Base-by-base conservation (phyloP, 2,329 filamentous ascomycete species). In the Mollisiaceae sp. region DNA sequence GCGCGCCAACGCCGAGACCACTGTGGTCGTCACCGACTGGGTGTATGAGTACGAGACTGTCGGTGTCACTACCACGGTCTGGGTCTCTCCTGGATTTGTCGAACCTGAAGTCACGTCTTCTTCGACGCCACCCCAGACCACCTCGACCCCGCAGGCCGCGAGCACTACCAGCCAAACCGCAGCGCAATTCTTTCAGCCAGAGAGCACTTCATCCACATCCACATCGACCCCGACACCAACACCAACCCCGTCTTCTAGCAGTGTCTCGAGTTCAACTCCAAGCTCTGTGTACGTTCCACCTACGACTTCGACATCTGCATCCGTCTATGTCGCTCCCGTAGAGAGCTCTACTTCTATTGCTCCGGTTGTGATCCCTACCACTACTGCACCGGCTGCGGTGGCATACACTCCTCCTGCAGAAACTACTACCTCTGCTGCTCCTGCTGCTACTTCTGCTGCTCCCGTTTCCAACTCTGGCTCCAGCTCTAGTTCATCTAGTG, bases 1-100 rank as follows among this genome's bases (percentile, higher is more conserved):
- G 63, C 69, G 71, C 12, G 57, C 65, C 32, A 52, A 69, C 9
- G 50, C 65, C 32, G 57, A 69, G 14, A 67, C 80, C 59, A 74
- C 83, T 43, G 81, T 83, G 62, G 84, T 79, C 77, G 78, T 82
- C 68, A 85, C 83, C 35, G 78, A 83, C 57, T 80, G 78, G 43
- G 78, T 81, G 24, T 75, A 80, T 60, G 81, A 80, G 62, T 79
- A 80, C 71, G 80, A 81, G 62, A 86, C 82, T 50, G 75, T 86
- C 59, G 70, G 62, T 43, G 36, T 72, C 38, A 76, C 73, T 3
- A 72, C 68, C 3, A 77, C 75, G 18, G 65, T 86, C 74, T 83
- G 78, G 77, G 77, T 82, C 24, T 79, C 72, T 64, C 73, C 61
- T 64, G 75, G 71, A 14, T 68, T 62, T 36, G 67, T 67, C 15